Evolutionary conservation across 2,329 filamentous ascomycete genomes (phyloP).

Genomic region (Raffaelea arxii): DNA sequence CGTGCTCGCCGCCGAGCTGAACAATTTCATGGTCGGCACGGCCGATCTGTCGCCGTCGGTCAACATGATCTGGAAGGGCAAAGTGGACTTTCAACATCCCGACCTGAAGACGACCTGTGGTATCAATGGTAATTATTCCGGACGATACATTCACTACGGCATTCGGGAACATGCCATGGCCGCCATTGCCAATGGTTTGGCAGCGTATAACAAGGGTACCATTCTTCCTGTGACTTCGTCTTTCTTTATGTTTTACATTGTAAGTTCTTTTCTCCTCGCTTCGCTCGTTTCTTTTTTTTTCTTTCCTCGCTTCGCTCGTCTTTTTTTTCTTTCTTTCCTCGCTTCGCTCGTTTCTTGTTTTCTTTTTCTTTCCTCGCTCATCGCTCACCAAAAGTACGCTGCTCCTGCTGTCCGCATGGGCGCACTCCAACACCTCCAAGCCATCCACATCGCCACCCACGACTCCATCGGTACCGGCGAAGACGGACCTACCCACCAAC

Average conservation of each 20-base stretch:
- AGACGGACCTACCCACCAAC: slow-evolving; percentile 54
- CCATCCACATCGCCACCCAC: slow-evolving; percentile 52
- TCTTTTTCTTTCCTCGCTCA: neutral
- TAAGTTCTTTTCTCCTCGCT: slow-evolving; percentile 24
- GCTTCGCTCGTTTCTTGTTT: neutral
- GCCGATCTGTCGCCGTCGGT: slow-evolving; percentile 37
- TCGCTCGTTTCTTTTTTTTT: neutral
- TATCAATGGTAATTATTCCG: slow-evolving; percentile 23
- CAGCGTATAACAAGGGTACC: slow-evolving; percentile 40
- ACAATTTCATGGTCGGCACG: slow-evolving; percentile 35
- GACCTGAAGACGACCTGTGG: slow-evolving; percentile 10
- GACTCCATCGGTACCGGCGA: slow-evolving; percentile 51
- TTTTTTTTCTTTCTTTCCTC: neutral
- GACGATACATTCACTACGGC: slow-evolving; percentile 50
- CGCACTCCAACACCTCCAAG: slow-evolving; percentile 42
- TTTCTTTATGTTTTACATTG: slow-evolving; percentile 47
- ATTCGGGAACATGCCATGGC: slow-evolving; percentile 55
- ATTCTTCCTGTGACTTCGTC: slow-evolving; percentile 43
- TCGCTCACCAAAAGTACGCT: neutral
- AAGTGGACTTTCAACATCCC: slow-evolving; percentile 40
- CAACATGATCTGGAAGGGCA: slow-evolving; percentile 39
- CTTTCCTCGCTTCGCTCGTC: neutral
- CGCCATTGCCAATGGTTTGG: slow-evolving; percentile 46
- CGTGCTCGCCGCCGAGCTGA: slow-evolving; percentile 29
- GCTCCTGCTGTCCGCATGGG: slow-evolving; percentile 32